A percentile compares a stretch with the other conserved stretches of the same genome.
phyloP scores from a whole-genome alignment of 306 rosid species.

The Canavalia gladiata region DNA sequence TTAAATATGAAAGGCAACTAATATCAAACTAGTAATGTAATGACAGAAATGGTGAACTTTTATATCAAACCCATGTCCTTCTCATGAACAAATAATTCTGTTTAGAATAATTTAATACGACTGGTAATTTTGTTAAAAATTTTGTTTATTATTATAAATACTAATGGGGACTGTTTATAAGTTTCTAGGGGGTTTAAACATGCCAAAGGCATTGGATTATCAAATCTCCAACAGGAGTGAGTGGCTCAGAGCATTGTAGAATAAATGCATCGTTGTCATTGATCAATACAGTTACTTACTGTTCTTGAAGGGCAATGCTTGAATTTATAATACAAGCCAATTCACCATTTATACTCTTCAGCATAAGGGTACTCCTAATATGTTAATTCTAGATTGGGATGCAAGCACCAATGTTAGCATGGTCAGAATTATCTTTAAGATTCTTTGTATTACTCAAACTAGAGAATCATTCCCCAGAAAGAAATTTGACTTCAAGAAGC shows the following conservation, averaged over 20 bases:
- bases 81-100: background rate
- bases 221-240: background rate
- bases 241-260: background rate
- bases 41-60: background rate
- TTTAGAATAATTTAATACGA: background rate
- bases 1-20: constrained; percentile 15
- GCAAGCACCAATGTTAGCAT: constrained; percentile 5
- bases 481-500: constrained; percentile 10
- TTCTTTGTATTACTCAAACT: constrained; percentile 6
- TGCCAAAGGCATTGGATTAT: background rate
- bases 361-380: background rate
- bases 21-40: constrained; percentile 16
- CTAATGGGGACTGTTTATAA: background rate
- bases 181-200: background rate
- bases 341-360: background rate
- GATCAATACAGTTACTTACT: background rate
- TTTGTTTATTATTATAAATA: background rate
- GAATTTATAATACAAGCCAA: background rate
- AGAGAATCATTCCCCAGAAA: constrained; percentile 2
- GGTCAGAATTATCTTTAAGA: background rate
- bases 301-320: background rate
- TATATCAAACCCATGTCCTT: background rate
- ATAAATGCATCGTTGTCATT: background rate
- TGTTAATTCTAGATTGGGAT: background rate
- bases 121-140: background rate